Evolutionary conservation across 805 yeast species (phyloP), one percentile per base, ranked within the genome.

Genomic region (Zygotorulaspora chibaensis): DNA sequence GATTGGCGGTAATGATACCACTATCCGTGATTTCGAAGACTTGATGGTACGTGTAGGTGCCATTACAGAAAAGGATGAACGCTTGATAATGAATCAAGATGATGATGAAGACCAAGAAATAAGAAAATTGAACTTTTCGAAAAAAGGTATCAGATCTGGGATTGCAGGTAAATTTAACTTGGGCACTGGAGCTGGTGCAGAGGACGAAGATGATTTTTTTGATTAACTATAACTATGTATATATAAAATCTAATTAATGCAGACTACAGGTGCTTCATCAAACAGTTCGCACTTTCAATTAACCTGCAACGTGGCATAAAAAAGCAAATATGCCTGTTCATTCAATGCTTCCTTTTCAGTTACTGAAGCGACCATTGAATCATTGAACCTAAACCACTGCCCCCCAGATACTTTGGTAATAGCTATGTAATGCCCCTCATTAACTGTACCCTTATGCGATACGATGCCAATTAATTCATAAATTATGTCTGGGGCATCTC

Each of bases 351-450:
- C 82, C 39, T 79, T 78, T 43, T 75, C 79, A 8, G 80, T 64
- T 9, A 88, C 75, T 45, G 79, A 63, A 1, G 89, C 78, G 11
- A 93, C 84, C 57, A 82, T 80, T 13, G 93, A 81, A 68, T 93
- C 99, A 61, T 93, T 96, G 62, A 89, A 90, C 62, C 80, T 82
- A 62, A 84, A 84, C 99, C 99, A 93, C 56, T 77, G 74, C 2
- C 88, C 85, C 35, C 78, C 76, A n/a, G 77, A 70, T 44, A 73
- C 77, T 61, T 90, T 91, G 50, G 87, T 77, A 57, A 83, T 74
- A 13, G 93, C 83, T 11, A 90, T 76, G 63, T 93, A 93, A 65
- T 93, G 99, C 9, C 99, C 99, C 1, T 97, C 93, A 62, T 88
- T 88, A 6, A 91, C 93, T 15, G 91, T 82, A 1, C 99, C 99